Percentiles rank a stretch among this genome's conserved stretches.
These are phyloP conservation scores for Cynanchum wilfordii DNA, from an alignment of 257 asterid species.

Conservation along the genomic window DNA sequence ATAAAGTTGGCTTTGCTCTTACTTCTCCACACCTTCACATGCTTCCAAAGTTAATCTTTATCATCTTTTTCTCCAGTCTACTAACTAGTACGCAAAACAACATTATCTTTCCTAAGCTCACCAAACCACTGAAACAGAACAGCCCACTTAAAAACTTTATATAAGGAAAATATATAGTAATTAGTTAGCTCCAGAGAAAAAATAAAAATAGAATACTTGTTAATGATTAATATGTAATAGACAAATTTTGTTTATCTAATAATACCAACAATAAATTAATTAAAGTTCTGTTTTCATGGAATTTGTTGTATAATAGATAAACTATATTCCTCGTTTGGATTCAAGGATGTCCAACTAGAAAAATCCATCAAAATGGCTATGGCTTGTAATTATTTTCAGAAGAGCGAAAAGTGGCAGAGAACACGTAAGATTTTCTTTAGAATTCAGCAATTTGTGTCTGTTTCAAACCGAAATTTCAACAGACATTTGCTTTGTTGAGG, in stretches of 20 bases:
- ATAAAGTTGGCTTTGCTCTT: constrained; percentile 13
- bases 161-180: background rate
- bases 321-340: background rate
- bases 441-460: background rate
- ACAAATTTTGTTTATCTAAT: background rate
- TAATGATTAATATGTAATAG: background rate
- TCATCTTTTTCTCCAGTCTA: background rate
- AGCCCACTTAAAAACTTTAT: background rate
- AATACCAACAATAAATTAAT: background rate
- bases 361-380: background rate
- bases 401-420: background rate
- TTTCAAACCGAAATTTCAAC: background rate
- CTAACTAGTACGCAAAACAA: background rate
- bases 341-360: background rate
- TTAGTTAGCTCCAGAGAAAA: background rate
- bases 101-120: background rate
- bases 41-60: constrained; percentile 19
- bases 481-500: background rate
- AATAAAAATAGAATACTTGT: too few relatives aligned
- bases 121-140: background rate
- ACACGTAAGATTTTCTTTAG: background rate
- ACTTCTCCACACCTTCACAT: constrained; percentile 18
- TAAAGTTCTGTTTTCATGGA: background rate
- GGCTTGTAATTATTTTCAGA: background rate
- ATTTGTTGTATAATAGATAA: background rate